Percentiles rank a stretch among this genome's conserved stretches.
Evolutionary conservation across 495 filamentous ascomycete genomes (phyloP).

Genomic region (Annulohypoxylon nitens): DNA sequence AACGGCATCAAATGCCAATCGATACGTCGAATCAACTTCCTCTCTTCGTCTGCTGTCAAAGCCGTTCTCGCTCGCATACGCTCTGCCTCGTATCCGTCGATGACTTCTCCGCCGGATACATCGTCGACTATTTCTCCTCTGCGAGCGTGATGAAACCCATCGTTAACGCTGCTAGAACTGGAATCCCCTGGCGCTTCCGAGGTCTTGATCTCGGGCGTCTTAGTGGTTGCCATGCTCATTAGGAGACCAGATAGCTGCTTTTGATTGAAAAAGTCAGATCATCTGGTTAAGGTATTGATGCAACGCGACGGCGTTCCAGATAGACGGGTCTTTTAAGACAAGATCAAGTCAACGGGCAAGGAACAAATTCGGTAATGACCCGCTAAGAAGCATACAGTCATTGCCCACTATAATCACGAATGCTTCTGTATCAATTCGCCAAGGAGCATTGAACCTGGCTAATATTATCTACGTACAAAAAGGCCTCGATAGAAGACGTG

Average conservation of each 20-base stretch:
- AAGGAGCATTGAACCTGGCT: conserved; percentile 21
- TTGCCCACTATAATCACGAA: conserved; percentile 45
- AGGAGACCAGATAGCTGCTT: background rate
- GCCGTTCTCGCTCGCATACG: conserved; percentile 58
- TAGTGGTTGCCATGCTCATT: conserved; percentile 36
- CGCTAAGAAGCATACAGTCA: conserved; percentile 37
- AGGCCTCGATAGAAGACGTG: conserved; percentile 11
- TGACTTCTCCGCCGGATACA: conserved; percentile 39
- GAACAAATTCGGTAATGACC: conserved; percentile 2
- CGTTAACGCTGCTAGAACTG: conserved; percentile 42
- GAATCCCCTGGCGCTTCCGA: conserved; percentile 31
- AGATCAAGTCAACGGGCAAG: background rate
- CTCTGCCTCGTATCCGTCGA: conserved; percentile 57
- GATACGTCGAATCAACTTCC: conserved; percentile 58
- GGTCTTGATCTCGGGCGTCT: conserved; percentile 44
- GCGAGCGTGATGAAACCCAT: conserved; percentile 44
- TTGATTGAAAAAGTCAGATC: background rate
- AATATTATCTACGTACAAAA: conserved; percentile 23
- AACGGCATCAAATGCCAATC: conserved; percentile 62
- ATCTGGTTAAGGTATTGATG: background rate
- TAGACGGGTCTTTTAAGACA: conserved; percentile 12
- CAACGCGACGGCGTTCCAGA: conserved; percentile 5
- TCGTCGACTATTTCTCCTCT: conserved; percentile 44
- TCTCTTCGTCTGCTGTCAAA: conserved; percentile 59
- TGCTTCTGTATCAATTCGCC: conserved; percentile 12